phyloP scores from a whole-genome alignment of 2,329 filamentous ascomycete species.

The Byssochlamys sp. region DNA sequence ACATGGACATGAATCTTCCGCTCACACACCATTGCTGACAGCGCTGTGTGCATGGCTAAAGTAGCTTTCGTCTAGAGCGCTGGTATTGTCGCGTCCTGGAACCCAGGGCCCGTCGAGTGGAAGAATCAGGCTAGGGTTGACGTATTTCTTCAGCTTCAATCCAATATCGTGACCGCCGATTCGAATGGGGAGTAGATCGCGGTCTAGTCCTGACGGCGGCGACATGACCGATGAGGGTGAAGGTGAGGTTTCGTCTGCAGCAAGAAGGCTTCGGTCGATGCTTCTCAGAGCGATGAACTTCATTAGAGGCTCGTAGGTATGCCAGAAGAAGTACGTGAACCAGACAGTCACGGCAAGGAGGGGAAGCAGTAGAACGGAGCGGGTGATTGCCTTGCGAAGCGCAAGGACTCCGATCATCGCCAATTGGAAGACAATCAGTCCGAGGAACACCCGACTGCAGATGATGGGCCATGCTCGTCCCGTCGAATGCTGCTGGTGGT shows the following conservation, averaged over 20 bases:
- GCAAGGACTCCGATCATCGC: slow-evolving; percentile 83
- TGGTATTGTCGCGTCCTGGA: slow-evolving; percentile 17
- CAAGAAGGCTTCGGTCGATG: slow-evolving; percentile 57
- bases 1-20: background rate
- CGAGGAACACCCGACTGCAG: slow-evolving; percentile 79
- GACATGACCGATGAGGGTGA: slow-evolving; percentile 30
- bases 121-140: slow-evolving; percentile 38
- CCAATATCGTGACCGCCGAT: slow-evolving; percentile 32
- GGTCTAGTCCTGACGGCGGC: slow-evolving; percentile 34
- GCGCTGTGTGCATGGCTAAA: background rate
- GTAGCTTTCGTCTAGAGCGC: background rate
- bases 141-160: slow-evolving; percentile 35
- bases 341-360: slow-evolving; percentile 72
- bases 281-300: slow-evolving; percentile 85
- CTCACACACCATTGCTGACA: background rate
- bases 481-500: slow-evolving; percentile 82
- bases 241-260: slow-evolving; percentile 26
- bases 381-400: slow-evolving; percentile 60
- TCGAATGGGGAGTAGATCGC: slow-evolving; percentile 33
- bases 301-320: slow-evolving; percentile 77
- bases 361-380: slow-evolving; percentile 64
- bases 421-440: slow-evolving; percentile 77
- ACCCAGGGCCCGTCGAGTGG: slow-evolving; percentile 38
- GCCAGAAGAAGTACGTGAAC: slow-evolving; percentile 75
- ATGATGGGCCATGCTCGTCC: slow-evolving; percentile 95